A percentile compares a stretch with the other conserved stretches of the same genome.
phyloP scores from a whole-genome alignment of 306 rosid species.

The Psophocarpus tetragonolobus region DNA sequence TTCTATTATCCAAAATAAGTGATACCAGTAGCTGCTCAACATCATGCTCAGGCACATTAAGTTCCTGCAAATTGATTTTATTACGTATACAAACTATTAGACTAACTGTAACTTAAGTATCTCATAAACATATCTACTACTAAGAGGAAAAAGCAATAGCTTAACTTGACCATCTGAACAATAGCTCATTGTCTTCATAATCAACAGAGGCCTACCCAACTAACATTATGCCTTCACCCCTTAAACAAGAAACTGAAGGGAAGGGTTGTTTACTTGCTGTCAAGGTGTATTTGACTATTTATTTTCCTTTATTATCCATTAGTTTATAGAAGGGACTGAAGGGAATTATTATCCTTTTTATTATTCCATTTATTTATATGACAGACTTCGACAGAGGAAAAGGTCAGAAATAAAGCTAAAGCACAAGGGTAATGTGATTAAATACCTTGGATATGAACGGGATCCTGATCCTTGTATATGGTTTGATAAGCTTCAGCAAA shows the following conservation, averaged over 20 bases:
- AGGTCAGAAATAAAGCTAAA: slow-evolving; percentile 14
- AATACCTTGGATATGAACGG: slow-evolving; percentile 93
- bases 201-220: slow-evolving; percentile 17
- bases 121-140: neutral
- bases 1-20: slow-evolving; percentile 85
- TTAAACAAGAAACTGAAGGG: neutral
- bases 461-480: slow-evolving; percentile 92
- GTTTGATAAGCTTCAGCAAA: slow-evolving; percentile 94
- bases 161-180: neutral
- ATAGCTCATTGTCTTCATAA: slow-evolving; percentile 15
- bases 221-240: slow-evolving; percentile 9
- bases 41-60: slow-evolving; percentile 65
- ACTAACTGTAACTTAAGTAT: neutral
- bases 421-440: neutral
- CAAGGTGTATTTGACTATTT: slow-evolving; percentile 4
- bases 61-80: slow-evolving; percentile 47
- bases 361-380: neutral
- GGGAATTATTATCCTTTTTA: too few relatives aligned
- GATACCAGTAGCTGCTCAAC: slow-evolving; percentile 69
- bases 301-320: slow-evolving; percentile 9
- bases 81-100: slow-evolving; percentile 7
- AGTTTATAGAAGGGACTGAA: too few relatives aligned
- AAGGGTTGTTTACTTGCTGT: neutral
- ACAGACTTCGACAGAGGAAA: neutral
- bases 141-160: neutral